These are phyloP conservation scores for Starmerella sp. DNA, from an alignment of 805 yeast species.

Conservation along the genomic window DNA sequence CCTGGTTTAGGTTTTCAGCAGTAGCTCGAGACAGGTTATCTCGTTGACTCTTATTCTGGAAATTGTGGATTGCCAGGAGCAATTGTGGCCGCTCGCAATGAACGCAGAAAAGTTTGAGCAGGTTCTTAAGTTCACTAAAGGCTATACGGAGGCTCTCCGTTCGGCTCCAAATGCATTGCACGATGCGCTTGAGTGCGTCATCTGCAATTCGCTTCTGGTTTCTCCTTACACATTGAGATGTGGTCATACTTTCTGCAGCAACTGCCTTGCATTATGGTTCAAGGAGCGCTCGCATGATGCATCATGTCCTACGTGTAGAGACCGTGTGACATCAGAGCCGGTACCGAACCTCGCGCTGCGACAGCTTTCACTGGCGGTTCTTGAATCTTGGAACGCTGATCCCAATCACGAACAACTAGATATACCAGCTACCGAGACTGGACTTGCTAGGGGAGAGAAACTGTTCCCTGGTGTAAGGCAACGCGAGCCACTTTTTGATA, in stretches of 20 bases:
- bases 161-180: constrained; percentile 1
- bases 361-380: constrained; percentile 11
- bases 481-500: constrained; percentile 36
- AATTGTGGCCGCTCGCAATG: background rate
- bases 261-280: constrained; percentile 28
- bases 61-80: background rate
- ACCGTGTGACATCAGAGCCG: constrained; percentile 13
- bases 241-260: constrained; percentile 60
- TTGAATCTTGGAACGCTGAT: constrained; percentile 11
- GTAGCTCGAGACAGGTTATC: too few relatives aligned
- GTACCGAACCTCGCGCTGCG: constrained; percentile 17
- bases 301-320: constrained; percentile 23
- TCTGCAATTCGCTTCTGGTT: constrained; percentile 53
- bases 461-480: background rate
- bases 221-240: constrained; percentile 45
- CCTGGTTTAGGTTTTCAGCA: background rate
- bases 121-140: constrained; percentile 3
- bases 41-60: background rate
- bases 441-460: background rate
- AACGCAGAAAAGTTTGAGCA: constrained; percentile 9
- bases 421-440: background rate
- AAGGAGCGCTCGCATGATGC: constrained; percentile 6
- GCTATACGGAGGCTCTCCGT: constrained; percentile 6
- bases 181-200: constrained; percentile 33
- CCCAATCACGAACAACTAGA: background rate